Percentiles rank a stretch among this genome's conserved stretches.
Evolutionary conservation across 2,329 filamentous ascomycete genomes (phyloP).

Genomic region (Colletotrichum sp.): DNA sequence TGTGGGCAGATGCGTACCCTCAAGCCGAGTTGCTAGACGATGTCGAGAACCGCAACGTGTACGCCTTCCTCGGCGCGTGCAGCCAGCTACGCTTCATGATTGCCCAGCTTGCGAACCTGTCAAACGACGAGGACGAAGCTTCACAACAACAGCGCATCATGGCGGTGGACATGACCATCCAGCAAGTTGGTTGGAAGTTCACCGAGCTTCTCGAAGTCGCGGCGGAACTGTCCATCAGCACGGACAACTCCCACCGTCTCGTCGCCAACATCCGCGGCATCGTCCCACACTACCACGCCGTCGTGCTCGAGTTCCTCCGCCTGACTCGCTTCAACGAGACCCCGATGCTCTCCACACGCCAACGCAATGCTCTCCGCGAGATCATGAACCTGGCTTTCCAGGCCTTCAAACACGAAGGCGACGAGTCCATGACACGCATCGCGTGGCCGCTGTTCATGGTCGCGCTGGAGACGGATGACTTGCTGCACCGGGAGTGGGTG

Average conservation of each 20-base stretch:
- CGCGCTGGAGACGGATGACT: conserved; percentile 37
- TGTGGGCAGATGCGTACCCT: conserved; percentile 38
- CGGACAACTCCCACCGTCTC: conserved; percentile 32
- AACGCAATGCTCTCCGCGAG: conserved; percentile 10
- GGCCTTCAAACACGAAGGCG: conserved; percentile 34
- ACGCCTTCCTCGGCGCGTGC: conserved; percentile 31
- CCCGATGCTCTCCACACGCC: conserved; percentile 12
- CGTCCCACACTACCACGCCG: conserved; percentile 38
- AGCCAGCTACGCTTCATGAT: conserved; percentile 36
- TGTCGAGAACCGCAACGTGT: conserved; percentile 37
- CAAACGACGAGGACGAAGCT: conserved; percentile 22
- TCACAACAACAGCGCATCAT: conserved; percentile 22
- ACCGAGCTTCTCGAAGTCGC: conserved; percentile 31
- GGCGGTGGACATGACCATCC: conserved; percentile 25
- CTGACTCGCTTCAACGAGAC: conserved; percentile 17
- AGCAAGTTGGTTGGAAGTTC: conserved; percentile 25
- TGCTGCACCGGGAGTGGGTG: conserved; percentile 37
- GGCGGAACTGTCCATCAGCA: conserved; percentile 25
- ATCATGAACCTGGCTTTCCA: conserved; percentile 38
- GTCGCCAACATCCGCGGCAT: conserved; percentile 38
- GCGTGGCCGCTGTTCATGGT: conserved; percentile 40
- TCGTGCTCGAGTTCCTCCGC: conserved; percentile 33
- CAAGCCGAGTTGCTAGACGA: conserved; percentile 38
- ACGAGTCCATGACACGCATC: conserved; percentile 34
- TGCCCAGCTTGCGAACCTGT: conserved; percentile 28